Percentiles rank a stretch among this genome's conserved stretches.
Evolutionary conservation across 148 eudicot genomes (phyloP).

Genomic region (Nepenthes gracilis): DNA sequence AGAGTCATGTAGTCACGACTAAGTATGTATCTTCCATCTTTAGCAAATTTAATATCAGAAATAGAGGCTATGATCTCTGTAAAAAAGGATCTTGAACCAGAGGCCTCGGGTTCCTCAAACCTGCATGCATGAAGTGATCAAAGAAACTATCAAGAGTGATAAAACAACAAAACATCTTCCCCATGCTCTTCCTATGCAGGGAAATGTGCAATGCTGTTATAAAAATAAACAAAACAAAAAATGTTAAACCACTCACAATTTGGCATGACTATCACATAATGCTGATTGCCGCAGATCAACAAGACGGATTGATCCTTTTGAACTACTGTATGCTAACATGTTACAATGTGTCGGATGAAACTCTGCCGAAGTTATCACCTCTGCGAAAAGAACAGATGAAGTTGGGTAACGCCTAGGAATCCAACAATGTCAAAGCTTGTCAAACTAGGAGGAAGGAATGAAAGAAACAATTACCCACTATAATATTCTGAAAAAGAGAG

Average conservation of each 20-base stretch:
- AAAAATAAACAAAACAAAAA: slow-evolving; percentile 2
- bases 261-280: slow-evolving; percentile 62
- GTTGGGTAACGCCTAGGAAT: neutral
- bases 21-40: slow-evolving; percentile 54
- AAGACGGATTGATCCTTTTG: slow-evolving; percentile 79
- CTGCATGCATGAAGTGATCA: slow-evolving; percentile 17
- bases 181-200: too few relatives aligned
- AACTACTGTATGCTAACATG: slow-evolving; percentile 76
- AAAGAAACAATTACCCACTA: neutral
- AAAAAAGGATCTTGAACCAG: slow-evolving; percentile 70
- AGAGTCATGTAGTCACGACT: slow-evolving; percentile 76
- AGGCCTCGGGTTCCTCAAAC: slow-evolving; percentile 61
- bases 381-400: slow-evolving; percentile 27
- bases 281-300: slow-evolving; percentile 86
- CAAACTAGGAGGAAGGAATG: neutral
- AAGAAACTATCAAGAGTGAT: neutral
- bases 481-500: neutral
- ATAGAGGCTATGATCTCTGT: slow-evolving; percentile 68
- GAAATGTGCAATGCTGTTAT: too few relatives aligned
- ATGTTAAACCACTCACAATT: slow-evolving; percentile 40
- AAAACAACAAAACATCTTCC: too few relatives aligned
- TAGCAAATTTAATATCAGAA: slow-evolving; percentile 70
- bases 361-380: slow-evolving; percentile 85
- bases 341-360: slow-evolving; percentile 78
- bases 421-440: slow-evolving; percentile 4